Percentiles rank a stretch among this genome's conserved stretches.
Conservation (phyloP, 169 alveolate genomes). For the Babesia ovata region DNA sequence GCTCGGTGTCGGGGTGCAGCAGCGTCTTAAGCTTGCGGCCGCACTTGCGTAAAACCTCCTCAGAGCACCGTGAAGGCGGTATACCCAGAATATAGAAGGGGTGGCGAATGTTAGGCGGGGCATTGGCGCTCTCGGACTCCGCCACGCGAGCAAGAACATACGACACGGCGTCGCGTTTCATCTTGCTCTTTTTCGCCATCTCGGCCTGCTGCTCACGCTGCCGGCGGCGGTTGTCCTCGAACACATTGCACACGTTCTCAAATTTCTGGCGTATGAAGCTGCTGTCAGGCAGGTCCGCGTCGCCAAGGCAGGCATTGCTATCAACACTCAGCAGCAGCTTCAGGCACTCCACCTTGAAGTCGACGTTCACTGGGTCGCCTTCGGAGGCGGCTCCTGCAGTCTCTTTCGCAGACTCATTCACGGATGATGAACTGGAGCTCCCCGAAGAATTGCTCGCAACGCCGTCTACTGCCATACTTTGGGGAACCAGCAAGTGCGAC, state of each 20-base stretch:
- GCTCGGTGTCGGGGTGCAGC: slow-evolving; percentile 79
- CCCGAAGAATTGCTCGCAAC: too few species aligned
- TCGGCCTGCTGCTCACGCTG: slow-evolving; percentile 69
- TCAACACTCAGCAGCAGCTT: slow-evolving; percentile 45
- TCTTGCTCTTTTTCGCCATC: slow-evolving; percentile 63
- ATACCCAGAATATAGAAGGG: slow-evolving; percentile 75
- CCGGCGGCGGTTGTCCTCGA: slow-evolving; percentile 56
- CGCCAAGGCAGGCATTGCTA: neutral
- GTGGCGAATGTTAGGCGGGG: slow-evolving; percentile 62
- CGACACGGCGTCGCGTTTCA: slow-evolving; percentile 75
- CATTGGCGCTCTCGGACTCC: slow-evolving; percentile 63
- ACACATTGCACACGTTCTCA: slow-evolving; percentile 18
- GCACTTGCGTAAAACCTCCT: slow-evolving; percentile 56
- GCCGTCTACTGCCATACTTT: too few species aligned
- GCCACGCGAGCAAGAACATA: slow-evolving; percentile 68
- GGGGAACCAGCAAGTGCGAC: neutral
- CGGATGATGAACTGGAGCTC: too few species aligned
- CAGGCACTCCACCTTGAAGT: slow-evolving; percentile 22
- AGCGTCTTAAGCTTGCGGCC: slow-evolving; percentile 75
- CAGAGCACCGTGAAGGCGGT: slow-evolving; percentile 62
- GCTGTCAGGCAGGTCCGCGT: slow-evolving; percentile 14
- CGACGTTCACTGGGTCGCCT: neutral
- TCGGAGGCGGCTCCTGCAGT: neutral
- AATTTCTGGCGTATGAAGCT: slow-evolving; percentile 40
- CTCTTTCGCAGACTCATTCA: too few species aligned